phyloP scores from a whole-genome alignment of 805 yeast genomes.

The Ogataea trehaloabstinens region DNA sequence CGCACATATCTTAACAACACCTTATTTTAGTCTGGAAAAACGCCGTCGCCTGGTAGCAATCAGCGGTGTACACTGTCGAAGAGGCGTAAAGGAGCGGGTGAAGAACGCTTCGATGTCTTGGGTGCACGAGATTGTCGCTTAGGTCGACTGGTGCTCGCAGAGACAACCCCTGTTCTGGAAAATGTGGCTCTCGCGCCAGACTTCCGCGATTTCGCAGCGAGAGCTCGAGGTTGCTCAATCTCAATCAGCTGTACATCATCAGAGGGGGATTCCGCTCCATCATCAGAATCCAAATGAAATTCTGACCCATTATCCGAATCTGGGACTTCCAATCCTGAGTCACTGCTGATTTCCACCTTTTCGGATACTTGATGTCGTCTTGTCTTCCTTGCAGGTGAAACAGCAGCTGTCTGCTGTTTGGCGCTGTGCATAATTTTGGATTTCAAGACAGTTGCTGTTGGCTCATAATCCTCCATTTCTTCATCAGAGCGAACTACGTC shows the following conservation, averaged over 20 bases:
- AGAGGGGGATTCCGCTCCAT: not conserved
- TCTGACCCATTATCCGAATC: constrained; percentile 10
- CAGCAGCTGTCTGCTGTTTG: not conserved
- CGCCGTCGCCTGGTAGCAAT: too few relatives aligned
- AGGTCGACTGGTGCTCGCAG: too few relatives aligned
- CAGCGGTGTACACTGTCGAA: too few relatives aligned
- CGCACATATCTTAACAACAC: too few relatives aligned
- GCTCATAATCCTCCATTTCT: constrained; percentile 3
- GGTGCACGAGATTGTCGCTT: too few relatives aligned
- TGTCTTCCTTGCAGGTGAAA: not conserved
- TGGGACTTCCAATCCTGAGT: constrained; percentile 3
- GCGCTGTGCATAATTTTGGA: not conserved
- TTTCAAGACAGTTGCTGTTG: not conserved
- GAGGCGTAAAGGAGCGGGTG: too few relatives aligned
- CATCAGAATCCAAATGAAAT: not conserved
- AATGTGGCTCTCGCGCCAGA: too few relatives aligned
- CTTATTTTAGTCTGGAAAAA: too few relatives aligned
- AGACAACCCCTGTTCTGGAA: too few relatives aligned
- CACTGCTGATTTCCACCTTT: not conserved
- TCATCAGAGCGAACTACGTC: constrained; percentile 4
- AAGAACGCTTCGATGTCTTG: too few relatives aligned
- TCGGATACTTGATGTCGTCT: not conserved
- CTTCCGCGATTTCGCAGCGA: too few relatives aligned
- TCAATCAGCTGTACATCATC: constrained; percentile 11
- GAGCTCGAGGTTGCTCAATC: constrained; percentile 9